These are phyloP conservation scores for Tillandsia fasciculata DNA, from an alignment of 176 grass and related monocot species.

Conservation along the genomic window DNA sequence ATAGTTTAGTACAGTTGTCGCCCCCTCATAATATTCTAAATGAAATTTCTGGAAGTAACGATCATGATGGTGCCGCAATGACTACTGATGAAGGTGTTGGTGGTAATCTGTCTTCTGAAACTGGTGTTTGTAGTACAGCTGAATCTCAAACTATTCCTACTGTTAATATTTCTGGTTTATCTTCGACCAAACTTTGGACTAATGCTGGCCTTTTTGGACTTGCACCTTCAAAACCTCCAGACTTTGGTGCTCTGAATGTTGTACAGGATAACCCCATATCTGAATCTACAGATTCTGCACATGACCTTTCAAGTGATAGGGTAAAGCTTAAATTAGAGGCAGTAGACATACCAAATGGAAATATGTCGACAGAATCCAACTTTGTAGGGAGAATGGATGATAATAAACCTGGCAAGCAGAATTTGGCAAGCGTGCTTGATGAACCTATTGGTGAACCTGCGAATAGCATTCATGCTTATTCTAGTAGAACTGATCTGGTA, in stretches of 20 bases:
- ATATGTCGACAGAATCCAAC: conserved; percentile 21
- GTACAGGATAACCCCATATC: conserved; percentile 28
- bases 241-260: conserved; percentile 41
- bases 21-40: conserved; percentile 21
- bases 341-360: conserved; percentile 22
- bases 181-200: conserved; percentile 88
- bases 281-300: conserved; percentile 23
- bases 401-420: conserved; percentile 34
- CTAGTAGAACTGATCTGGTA: conserved; percentile 12
- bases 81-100: conserved; percentile 25
- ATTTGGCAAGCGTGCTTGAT: conserved; percentile 42
- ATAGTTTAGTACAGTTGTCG: conserved; percentile 18
- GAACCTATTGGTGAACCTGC: conserved; percentile 29
- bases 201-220: conserved; percentile 97
- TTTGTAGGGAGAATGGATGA: conserved; percentile 32
- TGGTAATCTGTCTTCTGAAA: conserved; percentile 21
- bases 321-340: background rate
- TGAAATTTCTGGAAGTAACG: conserved; percentile 33
- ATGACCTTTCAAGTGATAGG: conserved; percentile 15
- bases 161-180: conserved; percentile 29
- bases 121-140: conserved; percentile 17
- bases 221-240: conserved; percentile 87
- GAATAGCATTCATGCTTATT: conserved; percentile 18
- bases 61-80: conserved; percentile 23
- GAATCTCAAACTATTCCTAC: conserved; percentile 17